phyloP scores from a whole-genome alignment of 2,329 filamentous ascomycete species.

The Colletotrichum spaethianum region DNA sequence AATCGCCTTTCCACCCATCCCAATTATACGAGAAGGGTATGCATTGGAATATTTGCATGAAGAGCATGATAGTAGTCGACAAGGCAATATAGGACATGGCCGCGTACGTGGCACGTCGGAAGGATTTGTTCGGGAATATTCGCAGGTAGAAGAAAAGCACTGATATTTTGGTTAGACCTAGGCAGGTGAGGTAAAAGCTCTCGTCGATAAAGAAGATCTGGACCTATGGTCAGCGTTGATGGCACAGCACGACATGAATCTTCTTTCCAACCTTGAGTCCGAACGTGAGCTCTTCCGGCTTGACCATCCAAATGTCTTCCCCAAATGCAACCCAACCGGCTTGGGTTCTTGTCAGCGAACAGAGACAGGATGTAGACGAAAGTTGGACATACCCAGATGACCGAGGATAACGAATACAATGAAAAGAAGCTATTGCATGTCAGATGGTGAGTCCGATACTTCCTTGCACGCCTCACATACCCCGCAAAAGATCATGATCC shows the following conservation, averaged over 20 bases:
- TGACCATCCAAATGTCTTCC: constrained; percentile 55
- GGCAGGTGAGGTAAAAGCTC: constrained; percentile 50
- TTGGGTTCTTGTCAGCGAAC: constrained; percentile 34
- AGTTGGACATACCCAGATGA: constrained; percentile 47
- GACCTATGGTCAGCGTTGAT: background rate
- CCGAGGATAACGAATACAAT: constrained; percentile 50
- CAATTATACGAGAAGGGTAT: constrained; percentile 51
- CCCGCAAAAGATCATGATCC: constrained; percentile 53
- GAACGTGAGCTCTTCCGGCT: constrained; percentile 45
- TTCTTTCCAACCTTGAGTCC: constrained; percentile 48
- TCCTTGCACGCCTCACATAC: constrained; percentile 44
- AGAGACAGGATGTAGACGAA: background rate
- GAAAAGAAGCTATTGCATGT: constrained; percentile 47
- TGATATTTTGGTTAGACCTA: constrained; percentile 50
- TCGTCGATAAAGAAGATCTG: constrained; percentile 51
- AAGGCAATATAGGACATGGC: constrained; percentile 47
- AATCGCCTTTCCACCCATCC: constrained; percentile 50
- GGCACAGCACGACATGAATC: background rate
- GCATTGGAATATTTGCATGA: constrained; percentile 55
- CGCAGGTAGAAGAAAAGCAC: constrained; percentile 52
- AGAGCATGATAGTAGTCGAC: constrained; percentile 48
- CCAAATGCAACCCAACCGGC: constrained; percentile 51
- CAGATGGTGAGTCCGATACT: background rate
- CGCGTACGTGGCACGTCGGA: constrained; percentile 46
- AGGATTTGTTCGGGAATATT: constrained; percentile 48